Base-by-base conservation (phyloP, 495 filamentous ascomycete species). In the Neurospora intermedia region DNA sequence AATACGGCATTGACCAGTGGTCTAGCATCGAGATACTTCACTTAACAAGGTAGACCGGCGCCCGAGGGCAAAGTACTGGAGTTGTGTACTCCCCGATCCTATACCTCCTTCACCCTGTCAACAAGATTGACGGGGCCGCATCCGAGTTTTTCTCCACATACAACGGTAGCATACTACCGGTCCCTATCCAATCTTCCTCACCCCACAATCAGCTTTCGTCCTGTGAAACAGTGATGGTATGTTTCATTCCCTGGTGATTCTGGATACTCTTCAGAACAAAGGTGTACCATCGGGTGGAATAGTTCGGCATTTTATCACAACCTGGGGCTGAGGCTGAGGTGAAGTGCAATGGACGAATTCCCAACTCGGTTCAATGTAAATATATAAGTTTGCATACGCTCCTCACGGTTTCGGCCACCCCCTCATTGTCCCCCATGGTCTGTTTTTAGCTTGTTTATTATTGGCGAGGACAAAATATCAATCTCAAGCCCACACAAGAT, bases 1-100 rank as follows among this genome's bases (percentile, higher is more conserved):
- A 70, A 75, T 75, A 81, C 80, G 80, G 80, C 80, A 82, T 81
- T 80, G 80, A 81, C 72, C 74, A 66, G 69, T 69, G 59, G 71
- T 75, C 72, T 35, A 75, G 74, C 42, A 73, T 62, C 40, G 27
- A 31, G 27, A 73, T 72, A 77, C 75, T 75, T 78, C 77, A 78
- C 69, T 77, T 72, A 76, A 66, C 69, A 74, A 78, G 66, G 71
- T 78, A 80, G 79, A 76, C 74, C 54, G 70, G 74, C 71, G 38
- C 45, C 69, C 70, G 77, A 78, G 70, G 73, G 66, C 69, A 16
- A 70, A 48, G 45, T 70, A 27, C 70, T 70, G 74, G 40, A 72
- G 43, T 70, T 69, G 72, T 74, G 73, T 72, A 74, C 71, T 74
- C 74, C 48, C 70, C 70, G n/a, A 41, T 72, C 54, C 74, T 72